phyloP scores from a whole-genome alignment of 1,284 basidiomycete genomes.

The Ceratorhiza oryzae-sativae region DNA sequence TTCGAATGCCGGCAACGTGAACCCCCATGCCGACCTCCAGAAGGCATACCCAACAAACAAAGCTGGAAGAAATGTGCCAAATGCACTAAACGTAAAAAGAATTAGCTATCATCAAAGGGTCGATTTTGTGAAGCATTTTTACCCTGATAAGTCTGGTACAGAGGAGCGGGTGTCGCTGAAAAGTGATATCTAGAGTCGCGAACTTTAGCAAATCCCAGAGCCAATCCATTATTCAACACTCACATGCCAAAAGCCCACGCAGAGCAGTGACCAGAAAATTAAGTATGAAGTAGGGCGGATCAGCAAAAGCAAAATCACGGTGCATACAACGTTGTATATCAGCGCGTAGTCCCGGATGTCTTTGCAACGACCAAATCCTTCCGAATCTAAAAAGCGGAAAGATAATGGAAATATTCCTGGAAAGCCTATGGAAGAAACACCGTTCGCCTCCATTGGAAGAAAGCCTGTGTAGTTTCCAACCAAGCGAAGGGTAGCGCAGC shows the following conservation, averaged over 20 bases:
- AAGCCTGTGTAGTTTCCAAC: conserved; percentile 76
- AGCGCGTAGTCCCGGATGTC: conserved; percentile 75
- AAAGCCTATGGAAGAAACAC: conserved; percentile 75
- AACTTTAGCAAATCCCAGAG: neutral
- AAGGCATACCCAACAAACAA: conserved; percentile 82
- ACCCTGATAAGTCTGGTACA: conserved; percentile 69
- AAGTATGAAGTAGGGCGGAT: conserved; percentile 76
- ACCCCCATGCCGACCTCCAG: conserved; percentile 79
- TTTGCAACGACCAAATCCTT: conserved; percentile 60
- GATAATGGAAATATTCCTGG: conserved; percentile 74
- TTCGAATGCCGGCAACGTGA: conserved; percentile 73
- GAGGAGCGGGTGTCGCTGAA: conserved; percentile 77
- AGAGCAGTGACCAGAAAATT: conserved; percentile 78
- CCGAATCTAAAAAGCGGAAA: conserved; percentile 57
- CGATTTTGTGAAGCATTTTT: neutral
- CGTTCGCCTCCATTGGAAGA: conserved; percentile 64
- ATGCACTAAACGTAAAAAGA: conserved; percentile 52
- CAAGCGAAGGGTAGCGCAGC: conserved; percentile 76
- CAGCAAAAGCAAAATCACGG: conserved; percentile 71
- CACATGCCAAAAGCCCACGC: conserved; percentile 85
- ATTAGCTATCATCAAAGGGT: neutral
- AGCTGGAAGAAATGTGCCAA: conserved; percentile 78
- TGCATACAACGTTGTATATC: conserved; percentile 73
- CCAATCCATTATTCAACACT: neutral
- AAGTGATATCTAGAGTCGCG: conserved; percentile 58